Evolutionary conservation across 345 rosid genomes (phyloP).

Genomic region (Populus ilicifolia): DNA sequence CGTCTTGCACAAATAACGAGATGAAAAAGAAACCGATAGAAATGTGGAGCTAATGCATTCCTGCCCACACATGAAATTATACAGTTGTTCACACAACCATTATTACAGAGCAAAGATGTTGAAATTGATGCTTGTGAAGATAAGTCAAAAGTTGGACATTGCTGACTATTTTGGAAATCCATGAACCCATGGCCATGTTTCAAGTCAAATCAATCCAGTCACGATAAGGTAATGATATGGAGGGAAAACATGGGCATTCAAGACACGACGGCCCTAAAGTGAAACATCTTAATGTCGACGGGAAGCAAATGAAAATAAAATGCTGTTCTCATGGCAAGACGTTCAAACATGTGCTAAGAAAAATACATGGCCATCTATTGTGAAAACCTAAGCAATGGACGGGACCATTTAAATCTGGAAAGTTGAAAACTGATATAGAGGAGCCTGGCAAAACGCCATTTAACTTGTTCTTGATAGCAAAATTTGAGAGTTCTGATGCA

Average conservation of each 20-base stretch:
- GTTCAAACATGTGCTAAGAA: neutral
- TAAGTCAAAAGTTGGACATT: neutral
- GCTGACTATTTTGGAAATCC: neutral
- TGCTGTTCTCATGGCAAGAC: too few relatives aligned
- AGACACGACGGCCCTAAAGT: neutral
- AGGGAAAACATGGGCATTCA: neutral
- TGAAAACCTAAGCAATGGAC: neutral
- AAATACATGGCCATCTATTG: neutral
- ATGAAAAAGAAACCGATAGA: neutral
- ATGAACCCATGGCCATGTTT: neutral
- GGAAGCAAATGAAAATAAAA: neutral
- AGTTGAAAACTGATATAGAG: neutral
- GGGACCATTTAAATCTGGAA: neutral
- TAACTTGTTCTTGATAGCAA: neutral
- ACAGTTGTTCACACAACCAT: neutral
- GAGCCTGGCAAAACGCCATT: neutral
- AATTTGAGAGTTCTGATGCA: neutral
- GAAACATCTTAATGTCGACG: neutral
- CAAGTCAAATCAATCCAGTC: neutral
- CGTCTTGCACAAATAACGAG: neutral
- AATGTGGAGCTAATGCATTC: neutral
- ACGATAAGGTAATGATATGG: neutral
- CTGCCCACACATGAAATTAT: neutral
- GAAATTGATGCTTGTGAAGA: neutral
- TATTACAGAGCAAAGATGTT: too few relatives aligned